Conservation (phyloP, 805 yeast genomes). For the Yamadazyma tumulicola region DNA sequence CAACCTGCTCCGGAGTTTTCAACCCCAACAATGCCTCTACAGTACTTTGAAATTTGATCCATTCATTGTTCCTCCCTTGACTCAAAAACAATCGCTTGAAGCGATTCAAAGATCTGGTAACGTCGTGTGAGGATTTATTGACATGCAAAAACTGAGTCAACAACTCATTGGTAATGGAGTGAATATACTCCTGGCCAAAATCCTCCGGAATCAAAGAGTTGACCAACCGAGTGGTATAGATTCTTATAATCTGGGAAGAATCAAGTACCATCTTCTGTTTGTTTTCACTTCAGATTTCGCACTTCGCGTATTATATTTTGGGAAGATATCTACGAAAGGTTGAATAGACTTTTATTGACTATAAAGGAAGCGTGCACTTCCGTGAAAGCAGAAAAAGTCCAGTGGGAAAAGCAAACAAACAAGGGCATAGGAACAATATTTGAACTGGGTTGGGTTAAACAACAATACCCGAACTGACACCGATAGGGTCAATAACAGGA, state of each 20-base stretch:
- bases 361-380: too few relatives aligned
- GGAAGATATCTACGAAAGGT: too few relatives aligned
- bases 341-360: too few relatives aligned
- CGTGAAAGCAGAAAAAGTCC: too few relatives aligned
- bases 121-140: not conserved
- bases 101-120: not conserved
- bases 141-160: conserved; percentile 5
- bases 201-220: conserved; percentile 34
- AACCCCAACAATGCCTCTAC: conserved; percentile 26
- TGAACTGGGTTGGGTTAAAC: too few relatives aligned
- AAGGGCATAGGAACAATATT: too few relatives aligned
- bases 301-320: too few relatives aligned
- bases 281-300: conserved; percentile 3
- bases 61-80: conserved; percentile 16
- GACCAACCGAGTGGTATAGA: conserved; percentile 33
- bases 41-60: conserved; percentile 31
- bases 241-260: conserved; percentile 25
- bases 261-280: conserved; percentile 9
- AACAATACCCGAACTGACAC: conserved; percentile 65
- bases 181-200: conserved; percentile 31
- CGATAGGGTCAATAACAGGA: conserved; percentile 60
- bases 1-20: conserved; percentile 28
- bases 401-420: too few relatives aligned
- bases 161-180: conserved; percentile 30
- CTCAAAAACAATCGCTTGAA: conserved; percentile 8